These are phyloP conservation scores for Phytophthora pistaciae DNA, from an alignment of 352 stramenopile genomes.

Conservation along the genomic window DNA sequence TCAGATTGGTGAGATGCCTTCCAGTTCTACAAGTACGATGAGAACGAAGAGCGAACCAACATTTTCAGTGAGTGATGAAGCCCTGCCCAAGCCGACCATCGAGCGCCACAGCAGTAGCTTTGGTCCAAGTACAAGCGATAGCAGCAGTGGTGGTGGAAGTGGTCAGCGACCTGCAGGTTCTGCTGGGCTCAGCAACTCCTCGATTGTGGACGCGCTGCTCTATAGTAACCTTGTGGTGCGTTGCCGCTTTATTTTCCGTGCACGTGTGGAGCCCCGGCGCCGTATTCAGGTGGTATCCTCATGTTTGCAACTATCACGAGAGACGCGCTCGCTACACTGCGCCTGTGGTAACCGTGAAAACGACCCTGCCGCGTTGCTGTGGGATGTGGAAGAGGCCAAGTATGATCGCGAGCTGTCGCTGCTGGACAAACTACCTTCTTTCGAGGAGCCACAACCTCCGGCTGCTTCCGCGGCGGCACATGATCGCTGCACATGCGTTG, in stretches of 20 bases:
- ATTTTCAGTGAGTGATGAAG: conserved; percentile 21
- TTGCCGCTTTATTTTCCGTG: conserved; percentile 82
- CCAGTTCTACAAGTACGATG: conserved; percentile 22
- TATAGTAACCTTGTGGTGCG: conserved; percentile 86
- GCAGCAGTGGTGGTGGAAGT: conserved; percentile 16
- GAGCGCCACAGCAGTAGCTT: conserved; percentile 37
- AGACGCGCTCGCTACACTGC: conserved; percentile 76
- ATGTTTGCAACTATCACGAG: conserved; percentile 76
- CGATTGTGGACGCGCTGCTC: conserved; percentile 79
- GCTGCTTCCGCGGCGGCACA: conserved; percentile 31
- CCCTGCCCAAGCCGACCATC: conserved; percentile 19
- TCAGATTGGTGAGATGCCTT: conserved; percentile 23
- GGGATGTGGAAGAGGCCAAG: conserved; percentile 83
- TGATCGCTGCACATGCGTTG: conserved; percentile 68
- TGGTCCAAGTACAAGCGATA: conserved; percentile 18
- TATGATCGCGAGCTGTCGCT: conserved; percentile 71
- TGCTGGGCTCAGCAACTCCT: conserved; percentile 55
- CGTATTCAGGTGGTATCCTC: conserved; percentile 76
- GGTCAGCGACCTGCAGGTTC: conserved; percentile 10
- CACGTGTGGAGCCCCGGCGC: conserved; percentile 73
- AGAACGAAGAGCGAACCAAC: conserved; percentile 35
- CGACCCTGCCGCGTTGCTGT: conserved; percentile 66
- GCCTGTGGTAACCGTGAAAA: conserved; percentile 79
- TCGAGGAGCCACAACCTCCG: conserved; percentile 55
- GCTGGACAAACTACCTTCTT: conserved; percentile 70